Conservation (phyloP, 2,329 filamentous ascomycete species). For the Pseudogymnoascus destructans region DNA sequence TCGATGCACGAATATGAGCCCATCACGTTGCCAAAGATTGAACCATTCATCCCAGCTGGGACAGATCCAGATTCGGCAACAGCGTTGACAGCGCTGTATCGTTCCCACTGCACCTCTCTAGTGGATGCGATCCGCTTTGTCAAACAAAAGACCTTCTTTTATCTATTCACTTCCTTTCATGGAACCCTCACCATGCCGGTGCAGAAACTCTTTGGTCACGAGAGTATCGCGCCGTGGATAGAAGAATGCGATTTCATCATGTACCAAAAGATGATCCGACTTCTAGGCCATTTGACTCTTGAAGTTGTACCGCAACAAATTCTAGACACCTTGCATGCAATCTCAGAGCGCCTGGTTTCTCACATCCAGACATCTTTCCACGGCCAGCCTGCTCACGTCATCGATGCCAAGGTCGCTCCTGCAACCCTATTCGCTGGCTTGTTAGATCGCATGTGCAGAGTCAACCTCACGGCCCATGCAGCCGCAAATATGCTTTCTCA, state of each 20-base stretch:
- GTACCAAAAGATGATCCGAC: constrained; percentile 94
- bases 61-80: constrained; percentile 81
- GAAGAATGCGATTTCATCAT: constrained; percentile 90
- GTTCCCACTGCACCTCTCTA: constrained; percentile 87
- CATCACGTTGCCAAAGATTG: constrained; percentile 73
- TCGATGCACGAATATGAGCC: constrained; percentile 51
- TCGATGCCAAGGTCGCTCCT: constrained; percentile 75
- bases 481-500: constrained; percentile 87
- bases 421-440: constrained; percentile 80
- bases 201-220: constrained; percentile 77
- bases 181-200: constrained; percentile 94
- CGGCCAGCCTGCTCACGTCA: constrained; percentile 70
- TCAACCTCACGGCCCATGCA: constrained; percentile 87
- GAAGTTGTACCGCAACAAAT: constrained; percentile 85
- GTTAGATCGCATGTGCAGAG: constrained; percentile 73
- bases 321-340: constrained; percentile 73
- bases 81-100: constrained; percentile 75
- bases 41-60: constrained; percentile 62
- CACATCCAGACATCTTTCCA: constrained; percentile 81
- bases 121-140: constrained; percentile 93
- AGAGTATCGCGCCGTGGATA: constrained; percentile 78
- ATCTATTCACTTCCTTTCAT: constrained; percentile 87
- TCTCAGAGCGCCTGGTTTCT: constrained; percentile 65
- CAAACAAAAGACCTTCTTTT: constrained; percentile 93
- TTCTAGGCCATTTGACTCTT: constrained; percentile 75